Conservation (phyloP, 1,139 yeast species). For the Candida gigantensis region DNA sequence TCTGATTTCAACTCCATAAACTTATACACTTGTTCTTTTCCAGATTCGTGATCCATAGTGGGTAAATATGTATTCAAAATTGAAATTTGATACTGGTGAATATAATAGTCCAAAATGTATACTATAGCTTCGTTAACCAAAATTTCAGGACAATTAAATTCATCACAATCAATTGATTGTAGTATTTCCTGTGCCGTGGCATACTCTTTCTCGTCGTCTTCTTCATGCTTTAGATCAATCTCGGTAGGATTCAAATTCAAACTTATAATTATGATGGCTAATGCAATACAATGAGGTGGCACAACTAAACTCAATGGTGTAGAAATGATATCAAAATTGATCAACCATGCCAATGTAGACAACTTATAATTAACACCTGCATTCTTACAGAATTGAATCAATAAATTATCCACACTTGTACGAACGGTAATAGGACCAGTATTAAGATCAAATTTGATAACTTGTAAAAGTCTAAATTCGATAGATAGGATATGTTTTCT, state of each 20-base stretch:
- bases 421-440: slow-evolving; percentile 26
- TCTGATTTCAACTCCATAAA: slow-evolving; percentile 49
- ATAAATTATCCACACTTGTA: slow-evolving; percentile 60
- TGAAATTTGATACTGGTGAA: slow-evolving; percentile 48
- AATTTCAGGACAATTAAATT: slow-evolving; percentile 49
- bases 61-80: slow-evolving; percentile 34
- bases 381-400: slow-evolving; percentile 66
- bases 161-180: slow-evolving; percentile 36
- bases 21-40: slow-evolving; percentile 48
- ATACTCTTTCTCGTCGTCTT: slow-evolving; percentile 23
- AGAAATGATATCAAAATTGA: slow-evolving; percentile 71
- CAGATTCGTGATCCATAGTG: slow-evolving; percentile 31
- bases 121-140: slow-evolving; percentile 62
- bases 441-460: slow-evolving; percentile 74
- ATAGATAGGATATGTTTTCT: slow-evolving; percentile 53
- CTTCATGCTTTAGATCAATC: slow-evolving; percentile 23
- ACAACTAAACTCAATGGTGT: slow-evolving; percentile 70
- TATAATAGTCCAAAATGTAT: slow-evolving; percentile 62
- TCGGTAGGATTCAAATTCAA: slow-evolving; percentile 44
- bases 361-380: slow-evolving; percentile 47
- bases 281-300: slow-evolving; percentile 81
- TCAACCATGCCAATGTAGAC: slow-evolving; percentile 68
- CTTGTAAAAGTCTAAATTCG: slow-evolving; percentile 75
- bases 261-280: slow-evolving; percentile 56
- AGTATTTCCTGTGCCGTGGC: slow-evolving; percentile 24